These are phyloP conservation scores for Bryoerythrophyllum caledonicum DNA, from an alignment of 225 moss, liverwort and hornwort genomes.

Conservation along the genomic window DNA sequence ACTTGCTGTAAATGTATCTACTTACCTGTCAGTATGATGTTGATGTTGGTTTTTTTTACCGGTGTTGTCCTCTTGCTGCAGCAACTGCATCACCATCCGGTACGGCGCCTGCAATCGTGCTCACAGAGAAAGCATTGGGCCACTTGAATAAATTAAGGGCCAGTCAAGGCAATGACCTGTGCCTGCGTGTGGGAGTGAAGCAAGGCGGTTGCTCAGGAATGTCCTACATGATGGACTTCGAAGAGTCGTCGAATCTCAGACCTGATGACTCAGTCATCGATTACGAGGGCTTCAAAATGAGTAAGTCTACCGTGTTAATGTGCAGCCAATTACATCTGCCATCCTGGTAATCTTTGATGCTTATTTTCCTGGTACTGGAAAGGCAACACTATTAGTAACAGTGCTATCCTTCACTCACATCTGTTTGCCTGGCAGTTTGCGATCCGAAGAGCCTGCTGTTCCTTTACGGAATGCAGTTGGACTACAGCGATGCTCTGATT, in stretches of 20 bases:
- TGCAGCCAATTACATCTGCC: too few species aligned
- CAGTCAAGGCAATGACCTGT: constrained; percentile 64
- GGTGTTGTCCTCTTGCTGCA: constrained; percentile 29
- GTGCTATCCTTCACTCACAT: not conserved
- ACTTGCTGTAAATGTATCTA: too few species aligned
- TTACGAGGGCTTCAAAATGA: constrained; percentile 79
- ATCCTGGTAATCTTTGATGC: not conserved
- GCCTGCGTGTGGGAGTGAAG: constrained; percentile 82
- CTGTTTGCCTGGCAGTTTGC: constrained; percentile 62
- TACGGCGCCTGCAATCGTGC: constrained; percentile 70
- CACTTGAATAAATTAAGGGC: constrained; percentile 77
- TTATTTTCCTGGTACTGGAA: not conserved
- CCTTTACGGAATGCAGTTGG: constrained; percentile 93
- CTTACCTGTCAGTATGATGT: too few species aligned
- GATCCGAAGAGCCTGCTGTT: constrained; percentile 99
- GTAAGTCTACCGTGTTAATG: constrained; percentile 30
- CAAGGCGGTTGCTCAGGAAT: constrained; percentile 99
- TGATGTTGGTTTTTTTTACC: not conserved
- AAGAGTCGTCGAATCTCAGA: constrained; percentile 72
- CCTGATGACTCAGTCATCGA: constrained; percentile 87
- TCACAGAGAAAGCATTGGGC: constrained; percentile 76
- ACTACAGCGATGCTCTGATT: constrained; percentile 96
- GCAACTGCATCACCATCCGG: constrained; percentile 58
- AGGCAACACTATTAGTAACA: not conserved
- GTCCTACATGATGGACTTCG: constrained; percentile 99